Base-by-base conservation (phyloP, 179 eudicot species). In the Nepenthes alata region DNA sequence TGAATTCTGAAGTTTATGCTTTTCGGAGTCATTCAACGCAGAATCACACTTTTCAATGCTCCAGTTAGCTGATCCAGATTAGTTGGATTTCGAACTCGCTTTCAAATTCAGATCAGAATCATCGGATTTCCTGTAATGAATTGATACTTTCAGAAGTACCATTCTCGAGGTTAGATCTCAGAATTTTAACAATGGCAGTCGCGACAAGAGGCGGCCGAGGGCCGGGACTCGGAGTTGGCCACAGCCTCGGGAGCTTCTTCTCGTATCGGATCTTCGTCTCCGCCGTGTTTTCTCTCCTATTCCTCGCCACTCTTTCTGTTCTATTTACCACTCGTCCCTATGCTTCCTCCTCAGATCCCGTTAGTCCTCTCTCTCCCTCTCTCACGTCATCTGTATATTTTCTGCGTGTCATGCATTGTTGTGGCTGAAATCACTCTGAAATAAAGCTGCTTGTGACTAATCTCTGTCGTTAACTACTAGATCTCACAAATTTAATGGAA, bases 241-340 rank as follows among this genome's bases (percentile, higher is more conserved):
- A 67, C 55, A 71, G 67, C 25, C 52, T 72, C 5, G 77, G 94
- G 15, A 75, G 73, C 74, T 78, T 87, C 75, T 78, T 85, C 67
- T 79, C 87, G 5, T 85, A 81, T 74, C 78, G 94, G 84, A 83
- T 90, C 83, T 88, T 90, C 57, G 84, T 84, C 9, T 85, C 96
- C 48, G 83, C 91, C 37, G 79, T 88, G 67, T 79, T 90, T 70
- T 80, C 90, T 60, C 84, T 90, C 36, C 82, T 90, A 47, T 88
- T 90, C 63, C 72, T 90, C 52, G 88, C 83, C 59, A 84, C 88
- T 73, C 81, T 85, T 54, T 83, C 86, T 60, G 89, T 85, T 11
- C 80, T 90, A 67, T 81, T 85, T 70, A 67, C 90, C 15, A 78
- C 96, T 58, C 80, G 78, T 54, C 81, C 84, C 0, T 67, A 74